Evolutionary conservation across 345 rosid species (phyloP).

Genomic region (Eucalyptus sideroxylon): DNA sequence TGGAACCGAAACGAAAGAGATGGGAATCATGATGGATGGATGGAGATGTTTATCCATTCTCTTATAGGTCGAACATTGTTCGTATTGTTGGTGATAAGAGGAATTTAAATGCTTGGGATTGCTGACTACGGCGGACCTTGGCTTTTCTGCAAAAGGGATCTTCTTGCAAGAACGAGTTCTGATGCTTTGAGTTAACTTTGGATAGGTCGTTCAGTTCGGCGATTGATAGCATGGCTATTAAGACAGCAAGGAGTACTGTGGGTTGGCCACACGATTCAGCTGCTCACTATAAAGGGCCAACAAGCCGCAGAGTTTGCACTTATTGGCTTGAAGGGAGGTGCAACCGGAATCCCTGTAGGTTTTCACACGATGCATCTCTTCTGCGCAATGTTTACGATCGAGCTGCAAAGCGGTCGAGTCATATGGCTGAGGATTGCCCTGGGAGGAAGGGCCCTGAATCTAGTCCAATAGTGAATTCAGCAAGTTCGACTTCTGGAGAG

Average conservation of each 20-base stretch:
- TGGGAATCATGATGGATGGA: neutral
- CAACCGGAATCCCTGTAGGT: constrained; percentile 20
- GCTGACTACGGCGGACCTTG: neutral
- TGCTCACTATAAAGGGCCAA: neutral
- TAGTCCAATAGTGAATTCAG: neutral
- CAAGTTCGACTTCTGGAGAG: neutral
- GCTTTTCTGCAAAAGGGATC: neutral
- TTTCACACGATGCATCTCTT: constrained; percentile 1
- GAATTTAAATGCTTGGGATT: neutral
- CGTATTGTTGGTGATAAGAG: neutral
- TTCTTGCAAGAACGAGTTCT: neutral
- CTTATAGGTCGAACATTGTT: neutral
- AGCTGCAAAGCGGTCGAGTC: neutral
- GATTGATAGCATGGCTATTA: neutral
- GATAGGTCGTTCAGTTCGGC: neutral
- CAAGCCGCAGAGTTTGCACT: neutral
- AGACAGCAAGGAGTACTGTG: neutral
- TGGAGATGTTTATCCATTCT: neutral
- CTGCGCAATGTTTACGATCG: neutral
- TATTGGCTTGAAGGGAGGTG: constrained; percentile 11
- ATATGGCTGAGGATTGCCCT: neutral
- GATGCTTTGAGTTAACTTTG: neutral
- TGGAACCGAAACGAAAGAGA: neutral
- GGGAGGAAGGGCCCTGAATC: neutral
- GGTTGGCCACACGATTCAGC: neutral